A percentile compares a stretch with the other conserved stretches of the same genome.
Evolutionary conservation across 164 flowering plant genomes (phyloP).

Genomic region (Liquidambar formosana): DNA sequence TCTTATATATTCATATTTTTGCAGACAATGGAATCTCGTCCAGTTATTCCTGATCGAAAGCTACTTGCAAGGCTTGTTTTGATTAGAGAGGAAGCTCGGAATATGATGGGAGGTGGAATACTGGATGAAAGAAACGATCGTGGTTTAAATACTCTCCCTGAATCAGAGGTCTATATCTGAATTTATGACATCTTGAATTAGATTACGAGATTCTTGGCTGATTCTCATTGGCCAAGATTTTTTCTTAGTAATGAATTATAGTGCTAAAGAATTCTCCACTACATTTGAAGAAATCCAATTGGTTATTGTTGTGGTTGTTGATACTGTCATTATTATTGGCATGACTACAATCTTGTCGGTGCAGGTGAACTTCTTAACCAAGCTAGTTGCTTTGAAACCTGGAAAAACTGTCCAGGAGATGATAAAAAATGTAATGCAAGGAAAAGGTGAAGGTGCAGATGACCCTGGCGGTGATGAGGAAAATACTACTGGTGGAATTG

Average conservation of each 20-base stretch:
- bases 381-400: slow-evolving; percentile 85
- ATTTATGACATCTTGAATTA: slow-evolving; percentile 3
- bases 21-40: slow-evolving; percentile 90
- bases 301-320: not conserved
- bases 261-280: not conserved
- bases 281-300: not conserved
- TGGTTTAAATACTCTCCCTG: slow-evolving; percentile 84
- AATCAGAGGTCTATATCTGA: slow-evolving; percentile 81
- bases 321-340: too few species aligned
- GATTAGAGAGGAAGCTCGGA: slow-evolving; percentile 94
- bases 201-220: not conserved
- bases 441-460: slow-evolving; percentile 96
- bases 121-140: slow-evolving; percentile 95
- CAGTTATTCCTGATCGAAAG: slow-evolving; percentile 81
- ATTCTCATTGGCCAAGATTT: not conserved
- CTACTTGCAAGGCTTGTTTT: slow-evolving; percentile 93
- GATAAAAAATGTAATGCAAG: slow-evolving; percentile 88
- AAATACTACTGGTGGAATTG: slow-evolving; percentile 27
- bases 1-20: not conserved
- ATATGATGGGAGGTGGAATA: slow-evolving; percentile 99
- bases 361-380: slow-evolving; percentile 90
- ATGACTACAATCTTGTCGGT: slow-evolving; percentile 16
- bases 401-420: slow-evolving; percentile 73
- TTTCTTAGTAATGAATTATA: not conserved
- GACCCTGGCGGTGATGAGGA: slow-evolving; percentile 32